These are phyloP conservation scores for Penicillium verrucosum DNA, from an alignment of 2,329 filamentous ascomycete species.

Conservation along the genomic window DNA sequence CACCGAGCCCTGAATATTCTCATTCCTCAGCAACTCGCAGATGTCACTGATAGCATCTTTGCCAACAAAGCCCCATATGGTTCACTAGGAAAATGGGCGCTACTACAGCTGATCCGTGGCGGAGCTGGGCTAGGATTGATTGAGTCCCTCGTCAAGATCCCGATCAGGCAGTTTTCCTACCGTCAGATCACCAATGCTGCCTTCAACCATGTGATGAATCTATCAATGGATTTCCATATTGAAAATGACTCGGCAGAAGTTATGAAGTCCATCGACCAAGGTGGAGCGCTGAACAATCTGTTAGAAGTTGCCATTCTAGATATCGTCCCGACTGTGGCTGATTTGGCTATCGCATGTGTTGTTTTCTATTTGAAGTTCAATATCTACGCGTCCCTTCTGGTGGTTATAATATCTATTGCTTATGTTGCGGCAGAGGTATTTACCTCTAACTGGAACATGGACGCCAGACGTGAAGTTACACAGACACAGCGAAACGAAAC, in stretches of 20 bases:
- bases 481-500: conserved; percentile 49
- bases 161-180: conserved; percentile 56
- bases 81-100: conserved; percentile 6
- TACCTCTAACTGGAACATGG: conserved; percentile 38
- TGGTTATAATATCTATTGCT: conserved; percentile 44
- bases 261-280: conserved; percentile 63
- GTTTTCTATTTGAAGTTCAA: conserved; percentile 61
- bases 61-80: conserved; percentile 3
- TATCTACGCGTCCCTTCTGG: conserved; percentile 52
- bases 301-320: conserved; percentile 59
- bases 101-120: conserved; percentile 2
- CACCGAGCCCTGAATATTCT: conserved; percentile 7
- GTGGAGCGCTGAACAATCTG: conserved; percentile 56
- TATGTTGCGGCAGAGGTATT: conserved; percentile 51
- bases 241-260: conserved; percentile 63
- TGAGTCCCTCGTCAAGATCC: conserved; percentile 30
- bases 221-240: conserved; percentile 67
- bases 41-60: conserved; percentile 9
- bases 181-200: conserved; percentile 57
- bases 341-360: conserved; percentile 5
- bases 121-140: conserved; percentile 4
- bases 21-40: conserved; percentile 7
- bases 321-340: conserved; percentile 58
- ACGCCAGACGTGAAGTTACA: conserved; percentile 35
- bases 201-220: conserved; percentile 63